Evolutionary conservation across 202 grass and related monocot genomes (phyloP), one percentile per base, ranked within the genome.

Genomic region (Musa balbisiana): DNA sequence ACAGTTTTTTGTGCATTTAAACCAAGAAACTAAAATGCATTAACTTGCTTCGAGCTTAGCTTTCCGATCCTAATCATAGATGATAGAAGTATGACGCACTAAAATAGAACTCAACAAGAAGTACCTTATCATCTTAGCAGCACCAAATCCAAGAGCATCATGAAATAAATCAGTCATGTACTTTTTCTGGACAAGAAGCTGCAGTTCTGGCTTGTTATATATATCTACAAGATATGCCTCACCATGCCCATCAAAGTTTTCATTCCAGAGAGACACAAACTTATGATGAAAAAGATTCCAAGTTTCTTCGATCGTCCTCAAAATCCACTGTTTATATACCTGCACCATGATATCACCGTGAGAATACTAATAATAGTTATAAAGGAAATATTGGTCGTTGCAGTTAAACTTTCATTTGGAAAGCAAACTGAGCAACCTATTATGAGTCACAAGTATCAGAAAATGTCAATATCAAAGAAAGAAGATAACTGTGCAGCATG

Each of bases 41-140:
- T 11, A n/a, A 12, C 11, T 20, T 71, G 3, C 16, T 51, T 21
- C 10, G 22, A 13, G 1, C 15, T 27, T 16, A 17, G 13, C 33
- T n/a, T 71, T 52, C 68, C 33, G 12, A 20, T n/a, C 33, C 15
- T n/a, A 71, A 71, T 19, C 9, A 51, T 52, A 51, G 13, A 9
- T 71, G 15, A 15, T 67, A 72, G 11, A 19, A 11, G 19, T 69
- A 51, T 17, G 11, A 3, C 15, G 9, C 10, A 19, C 15, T 5
- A 73, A 27, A 25, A 73, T 17, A 73, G 26, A 62, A 4, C 10
- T 62, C n/a, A 17, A 8, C n/a, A 5, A 65, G 16, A 81, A 43
- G 53, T 89, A 98, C 94, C 94, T 92, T 82, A 92, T 98, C 91
- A 98, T 98, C 84, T 98, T 98, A 71, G 94, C 91, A n/a, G 91